phyloP scores from a whole-genome alignment of 495 filamentous ascomycete species.

The Diplogelasinospora grovesii region DNA sequence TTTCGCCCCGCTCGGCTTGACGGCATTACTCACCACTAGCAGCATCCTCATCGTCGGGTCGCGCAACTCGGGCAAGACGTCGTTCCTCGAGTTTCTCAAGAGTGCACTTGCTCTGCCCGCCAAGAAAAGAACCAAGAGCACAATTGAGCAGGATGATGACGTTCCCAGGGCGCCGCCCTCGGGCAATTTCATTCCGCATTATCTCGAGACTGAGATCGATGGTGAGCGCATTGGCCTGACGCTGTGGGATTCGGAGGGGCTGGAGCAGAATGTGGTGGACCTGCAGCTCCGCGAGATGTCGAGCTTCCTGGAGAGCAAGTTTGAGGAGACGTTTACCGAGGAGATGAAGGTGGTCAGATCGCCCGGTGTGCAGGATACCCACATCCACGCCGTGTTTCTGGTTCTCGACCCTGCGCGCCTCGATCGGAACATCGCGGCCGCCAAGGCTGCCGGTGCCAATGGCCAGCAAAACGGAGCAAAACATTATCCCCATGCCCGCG shows the following conservation, averaged over 20 bases:
- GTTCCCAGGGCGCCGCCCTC: constrained; percentile 41
- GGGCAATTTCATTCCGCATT: constrained; percentile 72
- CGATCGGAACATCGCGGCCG: constrained; percentile 70
- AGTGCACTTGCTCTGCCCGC: constrained; percentile 71
- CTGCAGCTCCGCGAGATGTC: constrained; percentile 87
- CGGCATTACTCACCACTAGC: constrained; percentile 5
- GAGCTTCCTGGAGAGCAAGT: constrained; percentile 92
- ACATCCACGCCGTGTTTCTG: constrained; percentile 94
- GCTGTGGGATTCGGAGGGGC: constrained; percentile 88
- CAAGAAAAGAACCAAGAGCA: constrained; percentile 58
- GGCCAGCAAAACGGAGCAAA: constrained; percentile 48
- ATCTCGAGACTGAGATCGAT: constrained; percentile 92
- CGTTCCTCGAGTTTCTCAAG: constrained; percentile 92
- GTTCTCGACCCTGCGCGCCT: constrained; percentile 85
- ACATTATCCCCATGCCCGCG: constrained; percentile 35
- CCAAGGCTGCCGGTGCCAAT: constrained; percentile 46
- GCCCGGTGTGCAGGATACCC: constrained; percentile 88
- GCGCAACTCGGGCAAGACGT: constrained; percentile 86
- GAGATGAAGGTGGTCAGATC: constrained; percentile 96
- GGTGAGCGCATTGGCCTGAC: constrained; percentile 88
- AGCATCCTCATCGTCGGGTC: constrained; percentile 90
- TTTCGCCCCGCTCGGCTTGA: too few relatives aligned
- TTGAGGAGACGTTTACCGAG: constrained; percentile 94
- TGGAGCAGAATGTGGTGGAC: constrained; percentile 91
- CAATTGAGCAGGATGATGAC: constrained; percentile 45